Percentiles rank a stretch among this genome's conserved stretches.
Evolutionary conservation across 495 filamentous ascomycete species (phyloP).

Genomic region (Barbatosphaeria neglecta): DNA sequence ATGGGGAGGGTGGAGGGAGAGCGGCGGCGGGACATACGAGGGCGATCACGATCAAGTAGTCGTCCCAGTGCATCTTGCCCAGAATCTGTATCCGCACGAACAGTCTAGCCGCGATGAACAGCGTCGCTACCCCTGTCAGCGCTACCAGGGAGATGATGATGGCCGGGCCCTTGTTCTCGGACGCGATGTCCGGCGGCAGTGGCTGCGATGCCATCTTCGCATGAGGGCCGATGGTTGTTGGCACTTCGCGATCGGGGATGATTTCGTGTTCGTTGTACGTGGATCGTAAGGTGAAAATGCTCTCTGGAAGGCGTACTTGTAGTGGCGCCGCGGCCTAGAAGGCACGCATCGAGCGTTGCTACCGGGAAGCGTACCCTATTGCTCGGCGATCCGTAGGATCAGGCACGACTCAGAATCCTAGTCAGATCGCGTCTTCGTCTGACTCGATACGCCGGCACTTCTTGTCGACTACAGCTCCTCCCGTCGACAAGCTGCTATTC

Average conservation of each 20-base stretch:
- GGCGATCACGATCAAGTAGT: slow-evolving; percentile 9
- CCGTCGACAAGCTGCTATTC: too few species aligned
- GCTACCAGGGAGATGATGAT: slow-evolving; percentile 3
- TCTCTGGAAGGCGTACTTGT: too few species aligned
- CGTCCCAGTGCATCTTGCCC: slow-evolving; percentile 12
- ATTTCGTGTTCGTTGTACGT: neutral
- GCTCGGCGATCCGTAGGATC: too few species aligned
- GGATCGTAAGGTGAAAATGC: too few species aligned
- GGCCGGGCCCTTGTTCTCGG: slow-evolving; percentile 8
- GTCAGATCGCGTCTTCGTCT: too few species aligned
- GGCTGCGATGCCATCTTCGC: neutral
- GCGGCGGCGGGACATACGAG: slow-evolving; percentile 4
- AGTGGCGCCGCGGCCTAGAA: too few species aligned
- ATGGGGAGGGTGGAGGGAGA: neutral
- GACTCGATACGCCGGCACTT: too few species aligned
- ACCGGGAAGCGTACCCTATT: too few species aligned
- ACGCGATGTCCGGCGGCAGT: neutral
- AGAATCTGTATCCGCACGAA: slow-evolving; percentile 9
- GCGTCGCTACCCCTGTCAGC: slow-evolving; percentile 7
- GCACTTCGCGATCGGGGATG: neutral
- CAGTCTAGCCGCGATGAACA: slow-evolving; percentile 16
- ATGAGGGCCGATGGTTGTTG: neutral
- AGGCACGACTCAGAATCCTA: too few species aligned
- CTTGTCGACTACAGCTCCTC: too few species aligned
- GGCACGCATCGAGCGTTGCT: too few species aligned